Base-by-base conservation (phyloP, 179 eudicot genomes). In the Sideroxylon spinosum region DNA sequence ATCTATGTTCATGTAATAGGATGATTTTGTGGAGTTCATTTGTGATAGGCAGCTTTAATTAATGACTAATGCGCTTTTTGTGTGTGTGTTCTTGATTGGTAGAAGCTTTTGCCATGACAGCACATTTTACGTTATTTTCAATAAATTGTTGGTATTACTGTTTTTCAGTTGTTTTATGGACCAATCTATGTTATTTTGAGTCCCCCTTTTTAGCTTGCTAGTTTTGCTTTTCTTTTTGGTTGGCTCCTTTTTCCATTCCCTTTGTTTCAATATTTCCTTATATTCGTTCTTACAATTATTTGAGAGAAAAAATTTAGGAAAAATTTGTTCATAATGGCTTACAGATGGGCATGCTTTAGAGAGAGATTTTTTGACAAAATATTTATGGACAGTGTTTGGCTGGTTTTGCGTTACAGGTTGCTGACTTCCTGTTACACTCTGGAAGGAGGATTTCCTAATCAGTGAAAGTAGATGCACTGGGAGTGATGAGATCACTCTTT, bases 401-500 rank as follows among this genome's bases (percentile, higher is more conserved):
- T 16, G 9, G 29, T 61, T 80, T 25, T 70, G n/a, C 28, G 5
- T 70, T 76, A 37, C 80, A 81, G 79, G 83, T 76, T 81, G 44
- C 26, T n/a, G 23, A 62, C 2, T 76, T 68, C 12, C 29, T 46
- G 25, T 53, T 26, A 56, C 53, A 19, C 22, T 23, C 7, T 14
- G 52, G 61, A 76, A 76, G 78, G 50, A 50, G 63, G 60, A 61
- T 37, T 19, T 81, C 50, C 76, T 64, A 62, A 44, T 46, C 48
- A 32, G 60, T 25, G 26, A 20, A 44, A 37, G 53, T 71, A 64
- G 48, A 86, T 86, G 88, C 46, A n/a, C 57, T 73, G 60, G 61
- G 68, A 80, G 87, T 84, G 75, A 90, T 86, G 91, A 87, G 82
- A 86, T 82, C 80, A 76, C 71, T 71, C 63, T 64, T 68, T 76